A percentile compares a stretch with the other conserved stretches of the same genome.
phyloP scores from a whole-genome alignment of 257 asterid species.

The Handroanthus guayacan region DNA sequence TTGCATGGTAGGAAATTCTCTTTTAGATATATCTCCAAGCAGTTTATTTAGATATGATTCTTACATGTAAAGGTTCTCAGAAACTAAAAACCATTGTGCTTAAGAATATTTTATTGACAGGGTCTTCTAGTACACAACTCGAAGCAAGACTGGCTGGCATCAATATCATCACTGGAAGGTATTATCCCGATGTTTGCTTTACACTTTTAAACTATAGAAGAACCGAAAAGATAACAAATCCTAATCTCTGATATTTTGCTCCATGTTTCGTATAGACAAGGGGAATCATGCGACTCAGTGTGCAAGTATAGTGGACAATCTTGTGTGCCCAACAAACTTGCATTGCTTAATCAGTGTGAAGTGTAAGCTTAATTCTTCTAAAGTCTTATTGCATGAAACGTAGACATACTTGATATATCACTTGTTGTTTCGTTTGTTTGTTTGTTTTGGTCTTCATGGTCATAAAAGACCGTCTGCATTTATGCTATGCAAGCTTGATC shows the following conservation, averaged over 20 bases:
- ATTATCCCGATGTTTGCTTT: constrained; percentile 15
- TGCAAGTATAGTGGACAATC: constrained; percentile 87
- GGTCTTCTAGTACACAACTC: constrained; percentile 49
- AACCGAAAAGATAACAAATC: constrained; percentile 30
- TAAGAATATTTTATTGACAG: constrained; percentile 48
- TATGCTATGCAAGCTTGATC: not conserved
- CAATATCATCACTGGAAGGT: constrained; percentile 79
- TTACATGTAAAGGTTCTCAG: constrained; percentile 27
- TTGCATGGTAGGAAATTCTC: not conserved
- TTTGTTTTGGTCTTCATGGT: not conserved
- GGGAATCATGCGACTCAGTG: constrained; percentile 80
- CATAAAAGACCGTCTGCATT: not conserved
- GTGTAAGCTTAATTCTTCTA: constrained; percentile 56
- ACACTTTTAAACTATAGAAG: constrained; percentile 14
- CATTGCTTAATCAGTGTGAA: constrained; percentile 81
- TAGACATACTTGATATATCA: not conserved
- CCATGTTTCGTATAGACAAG: constrained; percentile 59
- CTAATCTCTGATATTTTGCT: constrained; percentile 38
- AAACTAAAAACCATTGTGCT: constrained; percentile 26
- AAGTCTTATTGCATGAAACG: not conserved
- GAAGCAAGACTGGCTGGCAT: constrained; percentile 78
- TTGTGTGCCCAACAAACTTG: constrained; percentile 88
- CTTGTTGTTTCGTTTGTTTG: not conserved
- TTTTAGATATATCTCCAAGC: constrained; percentile 12
- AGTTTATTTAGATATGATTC: constrained; percentile 6